Base-by-base conservation (phyloP, 106 monocot species). In the Gastrodia elata region DNA sequence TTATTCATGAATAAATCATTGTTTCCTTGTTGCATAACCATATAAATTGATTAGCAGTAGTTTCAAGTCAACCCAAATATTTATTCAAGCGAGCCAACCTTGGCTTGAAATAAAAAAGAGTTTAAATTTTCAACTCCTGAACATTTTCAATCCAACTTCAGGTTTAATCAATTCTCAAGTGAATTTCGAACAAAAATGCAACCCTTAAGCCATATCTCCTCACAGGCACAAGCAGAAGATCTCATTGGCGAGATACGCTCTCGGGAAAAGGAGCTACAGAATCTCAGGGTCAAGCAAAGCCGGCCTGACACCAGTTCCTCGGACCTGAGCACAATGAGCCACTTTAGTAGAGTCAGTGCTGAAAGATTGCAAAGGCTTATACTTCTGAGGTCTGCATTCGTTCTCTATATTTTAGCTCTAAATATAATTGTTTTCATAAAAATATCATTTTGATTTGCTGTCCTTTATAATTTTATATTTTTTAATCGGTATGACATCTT, bases 351-450 rank as follows among this genome's bases (percentile, higher is more conserved):
- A 71, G 76, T 39, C 15, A 77, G 82, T 77, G 43, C 59, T 18
- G 86, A 86, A 43, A 76, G 43, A 68, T 76, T 69, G 25, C 82
- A 84, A 71, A 87, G 78, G 79, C 64, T 81, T 38, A 83, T 85
- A 80, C 64, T 89, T 64, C 44, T 87, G 14, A 84, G 87, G 65
- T 87, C 84, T 43, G 82, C 87, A 36, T 82, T 87, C 75, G 84
- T 92, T 65, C 46, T 92, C 14, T 89, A 92, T 41, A 79, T 92
- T 75, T 82, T 92, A 65, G 80, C 83, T 16, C 89, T 92, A 32
- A 82, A 89, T 85, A 59, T 92, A 6, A 75, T 92, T 32, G 92
- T 92, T 65, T 92, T 92, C 44, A 85, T 92, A 67, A 92, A 87
- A 69, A 77, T 92, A 25, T 89, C 92, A 3, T 89, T 84, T 38